Percentiles rank a stretch among this genome's conserved stretches.
Evolutionary conservation across 2,329 filamentous ascomycete genomes (phyloP).

Genomic region (Diaporthe sp.): DNA sequence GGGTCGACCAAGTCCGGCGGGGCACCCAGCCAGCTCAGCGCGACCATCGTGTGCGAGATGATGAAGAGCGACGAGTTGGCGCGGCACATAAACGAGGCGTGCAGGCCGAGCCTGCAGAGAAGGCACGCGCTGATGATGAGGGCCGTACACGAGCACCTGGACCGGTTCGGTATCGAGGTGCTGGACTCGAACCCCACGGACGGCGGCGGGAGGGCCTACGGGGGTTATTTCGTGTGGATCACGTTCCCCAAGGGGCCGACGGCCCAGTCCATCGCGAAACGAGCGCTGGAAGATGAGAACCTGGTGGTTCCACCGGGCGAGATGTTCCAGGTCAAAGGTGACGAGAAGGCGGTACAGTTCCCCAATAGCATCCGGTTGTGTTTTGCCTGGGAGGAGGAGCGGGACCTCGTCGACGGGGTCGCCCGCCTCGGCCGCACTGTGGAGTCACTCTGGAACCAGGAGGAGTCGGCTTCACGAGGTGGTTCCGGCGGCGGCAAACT

Average conservation of each 20-base stretch:
- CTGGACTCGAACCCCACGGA: constrained; percentile 54
- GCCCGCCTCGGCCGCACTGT: constrained; percentile 51
- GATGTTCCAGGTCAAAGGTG: constrained; percentile 76
- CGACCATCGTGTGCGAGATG: constrained; percentile 64
- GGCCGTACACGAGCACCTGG: constrained; percentile 70
- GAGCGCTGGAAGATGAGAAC: constrained; percentile 72
- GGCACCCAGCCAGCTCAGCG: constrained; percentile 64
- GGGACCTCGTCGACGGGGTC: constrained; percentile 75
- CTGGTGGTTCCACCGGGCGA: constrained; percentile 77
- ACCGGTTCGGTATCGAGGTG: constrained; percentile 70
- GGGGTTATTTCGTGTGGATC: constrained; percentile 91
- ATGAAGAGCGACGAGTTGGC: constrained; percentile 59
- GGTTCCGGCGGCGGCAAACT: background rate
- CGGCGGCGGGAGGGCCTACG: constrained; percentile 65
- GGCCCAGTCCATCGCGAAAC: constrained; percentile 66
- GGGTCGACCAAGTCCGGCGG: constrained; percentile 69
- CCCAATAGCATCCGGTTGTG: constrained; percentile 73
- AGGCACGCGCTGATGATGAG: constrained; percentile 65
- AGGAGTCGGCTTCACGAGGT: background rate
- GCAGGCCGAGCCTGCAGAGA: constrained; percentile 60
- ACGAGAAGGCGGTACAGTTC: constrained; percentile 67
- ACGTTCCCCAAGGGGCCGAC: constrained; percentile 67
- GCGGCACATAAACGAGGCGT: constrained; percentile 54
- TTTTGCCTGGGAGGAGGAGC: constrained; percentile 79
- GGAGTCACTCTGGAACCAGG: constrained; percentile 21